Base-by-base conservation (phyloP, 2,329 filamentous ascomycete species). In the Mollisia scopiformis region DNA sequence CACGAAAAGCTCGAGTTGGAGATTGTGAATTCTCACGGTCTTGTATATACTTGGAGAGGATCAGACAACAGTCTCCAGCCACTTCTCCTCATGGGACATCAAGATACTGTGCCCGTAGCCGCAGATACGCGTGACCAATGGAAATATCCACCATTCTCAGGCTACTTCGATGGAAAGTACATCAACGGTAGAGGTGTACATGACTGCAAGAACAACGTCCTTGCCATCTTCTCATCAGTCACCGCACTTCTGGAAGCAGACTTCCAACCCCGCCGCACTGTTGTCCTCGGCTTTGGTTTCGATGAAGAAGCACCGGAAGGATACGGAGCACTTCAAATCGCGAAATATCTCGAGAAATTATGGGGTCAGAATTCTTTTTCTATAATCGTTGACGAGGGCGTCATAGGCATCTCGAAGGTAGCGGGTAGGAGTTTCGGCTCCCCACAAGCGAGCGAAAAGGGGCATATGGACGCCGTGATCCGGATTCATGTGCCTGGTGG, bases 401-500 rank as follows among this genome's bases (percentile, higher is more conserved):
- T 33, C 2, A 84, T 82, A 2, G 84, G 84, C 0, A 74, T 88
- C 4, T 74, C 81, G 50, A 73, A 78, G 16, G 53, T 55, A 2
- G 61, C 58, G 43, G 64, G 64, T 14, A 50, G 51, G 1, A 55
- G 41, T 5, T 68, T 68, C 62, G 84, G 83, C 1, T 76, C 83
- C 6, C 86, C 86, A 0, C 83, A 80, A 5, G 84, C 88, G 1
- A 82, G 80, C 28, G 87, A 89, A 70, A 89, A 89, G 73, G 86
- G 64, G 0, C 61, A 58, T 3, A 39, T 55, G 3, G 58, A 86
- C 59, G 76, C 87, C 1, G 84, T 50, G 11, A 61, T 61, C 16
- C 52, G 53, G 0, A 74, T 88, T 31, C 78, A 82, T 4, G 78
- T 85, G 2, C 78, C 79, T 1, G 87, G 86, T n/a, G 87, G 87